A percentile compares a stretch with the other conserved stretches of the same genome.
Evolutionary conservation across 306 rosid genomes (phyloP).

Genomic region (Erythrophleum fordii): DNA sequence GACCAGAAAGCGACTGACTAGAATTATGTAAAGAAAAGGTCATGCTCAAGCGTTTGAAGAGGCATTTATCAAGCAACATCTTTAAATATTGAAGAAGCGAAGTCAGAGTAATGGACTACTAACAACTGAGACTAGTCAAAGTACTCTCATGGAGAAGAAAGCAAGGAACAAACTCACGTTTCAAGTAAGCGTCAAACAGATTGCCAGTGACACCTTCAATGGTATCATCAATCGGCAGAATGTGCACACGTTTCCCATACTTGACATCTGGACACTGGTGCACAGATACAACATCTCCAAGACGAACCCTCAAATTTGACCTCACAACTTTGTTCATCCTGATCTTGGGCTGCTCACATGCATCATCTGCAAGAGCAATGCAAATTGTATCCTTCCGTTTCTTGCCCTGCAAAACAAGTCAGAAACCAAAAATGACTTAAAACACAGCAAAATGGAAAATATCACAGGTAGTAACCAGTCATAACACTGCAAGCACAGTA

Average conservation of each 20-base stretch:
- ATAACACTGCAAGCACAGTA: background rate
- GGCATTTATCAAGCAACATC: background rate
- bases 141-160: background rate
- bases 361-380: constrained; percentile 51
- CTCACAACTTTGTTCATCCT: constrained; percentile 63
- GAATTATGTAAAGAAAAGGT: background rate
- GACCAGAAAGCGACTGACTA: background rate
- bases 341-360: constrained; percentile 51
- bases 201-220: constrained; percentile 60
- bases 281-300: constrained; percentile 64
- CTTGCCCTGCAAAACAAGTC: constrained; percentile 48
- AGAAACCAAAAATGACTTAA: background rate
- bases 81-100: background rate
- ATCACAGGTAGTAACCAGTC: background rate
- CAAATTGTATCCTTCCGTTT: constrained; percentile 55
- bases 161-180: constrained; percentile 48
- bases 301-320: constrained; percentile 63
- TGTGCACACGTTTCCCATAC: constrained; percentile 55
- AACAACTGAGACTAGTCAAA: too few species aligned
- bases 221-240: constrained; percentile 60
- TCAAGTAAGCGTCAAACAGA: constrained; percentile 59
- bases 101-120: too few species aligned
- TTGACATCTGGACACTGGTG: constrained; percentile 55
- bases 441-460: background rate
- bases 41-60: background rate